A percentile compares a stretch with the other conserved stretches of the same genome.
Conservation (phyloP, 1,139 yeast species). For the Geotrichum citri-aurantii region DNA sequence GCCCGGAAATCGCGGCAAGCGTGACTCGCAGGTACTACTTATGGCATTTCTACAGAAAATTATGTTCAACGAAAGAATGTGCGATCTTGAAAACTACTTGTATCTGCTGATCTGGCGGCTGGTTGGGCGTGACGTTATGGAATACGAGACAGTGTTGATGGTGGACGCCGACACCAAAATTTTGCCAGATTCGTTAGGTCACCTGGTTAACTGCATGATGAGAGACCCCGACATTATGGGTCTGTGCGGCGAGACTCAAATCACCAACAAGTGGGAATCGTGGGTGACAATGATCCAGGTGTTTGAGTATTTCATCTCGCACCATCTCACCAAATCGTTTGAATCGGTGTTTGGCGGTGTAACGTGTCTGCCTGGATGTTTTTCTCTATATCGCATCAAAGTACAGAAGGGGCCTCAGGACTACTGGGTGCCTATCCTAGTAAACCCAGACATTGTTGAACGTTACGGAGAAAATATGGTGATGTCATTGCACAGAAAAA, state of each 20-base stretch:
- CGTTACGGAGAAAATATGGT: slow-evolving; percentile 34
- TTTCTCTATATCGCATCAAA: slow-evolving; percentile 36
- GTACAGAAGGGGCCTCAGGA: slow-evolving; percentile 48
- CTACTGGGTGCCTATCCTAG: slow-evolving; percentile 70
- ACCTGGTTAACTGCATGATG: slow-evolving; percentile 32
- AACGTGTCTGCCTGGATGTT: slow-evolving; percentile 38
- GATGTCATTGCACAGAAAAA: slow-evolving; percentile 35
- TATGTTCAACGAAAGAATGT: slow-evolving; percentile 37
- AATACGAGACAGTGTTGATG: slow-evolving; percentile 34
- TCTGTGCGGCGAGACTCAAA: slow-evolving; percentile 36
- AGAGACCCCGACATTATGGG: slow-evolving; percentile 35
- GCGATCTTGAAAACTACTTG: slow-evolving; percentile 34
- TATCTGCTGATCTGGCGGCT: slow-evolving; percentile 32
- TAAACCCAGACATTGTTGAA: slow-evolving; percentile 34
- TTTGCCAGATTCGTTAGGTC: slow-evolving; percentile 31
- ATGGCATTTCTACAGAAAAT: slow-evolving; percentile 36
- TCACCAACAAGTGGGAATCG: slow-evolving; percentile 33
- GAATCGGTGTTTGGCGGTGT: slow-evolving; percentile 38
- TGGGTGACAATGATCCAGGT: slow-evolving; percentile 39
- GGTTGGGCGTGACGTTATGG: slow-evolving; percentile 31
- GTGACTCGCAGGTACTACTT: slow-evolving; percentile 36
- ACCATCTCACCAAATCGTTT: slow-evolving; percentile 36
- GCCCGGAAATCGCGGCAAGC: slow-evolving; percentile 37
- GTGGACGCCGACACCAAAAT: slow-evolving; percentile 39
- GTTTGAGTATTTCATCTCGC: slow-evolving; percentile 37